Evolutionary conservation across 2,329 filamentous ascomycete species (phyloP), one percentile per base, ranked within the genome.

Genomic region (Aspergillus hortae): DNA sequence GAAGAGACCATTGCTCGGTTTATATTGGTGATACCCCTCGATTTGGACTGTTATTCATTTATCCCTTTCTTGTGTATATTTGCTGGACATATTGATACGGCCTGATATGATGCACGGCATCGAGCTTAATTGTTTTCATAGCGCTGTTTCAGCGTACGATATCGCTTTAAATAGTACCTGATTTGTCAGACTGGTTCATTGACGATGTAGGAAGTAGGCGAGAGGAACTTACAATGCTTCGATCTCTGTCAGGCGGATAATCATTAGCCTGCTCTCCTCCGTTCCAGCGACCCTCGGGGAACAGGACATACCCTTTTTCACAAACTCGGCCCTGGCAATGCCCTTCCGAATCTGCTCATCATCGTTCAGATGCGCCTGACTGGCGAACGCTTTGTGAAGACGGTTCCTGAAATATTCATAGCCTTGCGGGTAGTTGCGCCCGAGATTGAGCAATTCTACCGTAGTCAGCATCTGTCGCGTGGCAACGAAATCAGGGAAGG

Each of bases 131-230:
- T 60, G 55, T 57, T 70, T 58, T 85, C 81, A 74, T 96, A 96
- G 67, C 90, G 81, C 74, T 94, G 87, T 65, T 87, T 86, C 64
- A 96, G 75, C 23, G 89, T 85, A 61, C 92, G 86, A 75, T 96
- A 96, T 68, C 89, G 83, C 77, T 95, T 96, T 64, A 96, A 78
- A 75, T 94, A 95, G 73, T 95, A 95, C 68, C 90, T 95, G 69
- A 56, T 53, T 56, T 49, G 58, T 55, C 48, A 49, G 56, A 59
- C 69, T 55, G 66, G 61, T 53, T 6, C 5, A 23, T 23, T 23
- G 59, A 52, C 33, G 47, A 51, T 44, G 47, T 48, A 48, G 27
- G 27, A n/a, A 7, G 35, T 38, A 38, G 35, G n/a, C 7, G 27
- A 30, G 27, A 7, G 27, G 27, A 11, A 23, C 40, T 83, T 80